Evolutionary conservation across 148 eudicot genomes (phyloP).

Genomic region (Camellia granthamiana): DNA sequence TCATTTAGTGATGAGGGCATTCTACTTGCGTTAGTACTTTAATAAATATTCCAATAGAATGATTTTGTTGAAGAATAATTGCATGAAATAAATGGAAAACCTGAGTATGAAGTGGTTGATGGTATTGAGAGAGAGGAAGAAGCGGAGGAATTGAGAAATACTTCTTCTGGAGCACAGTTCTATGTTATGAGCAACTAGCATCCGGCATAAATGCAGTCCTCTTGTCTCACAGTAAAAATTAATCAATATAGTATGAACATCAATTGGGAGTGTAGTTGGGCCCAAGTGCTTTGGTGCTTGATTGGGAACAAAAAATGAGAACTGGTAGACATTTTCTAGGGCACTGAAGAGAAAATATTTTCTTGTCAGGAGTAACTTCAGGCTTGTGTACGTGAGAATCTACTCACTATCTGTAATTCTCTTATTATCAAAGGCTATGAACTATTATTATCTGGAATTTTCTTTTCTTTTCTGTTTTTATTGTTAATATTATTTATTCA

Average conservation of each 20-base stretch:
- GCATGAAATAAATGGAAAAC: too few species aligned
- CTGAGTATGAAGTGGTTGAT: not conserved
- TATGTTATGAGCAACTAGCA: not conserved
- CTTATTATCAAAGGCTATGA: not conserved
- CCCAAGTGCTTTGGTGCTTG: not conserved
- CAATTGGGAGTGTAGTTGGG: not conserved
- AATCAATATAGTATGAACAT: not conserved
- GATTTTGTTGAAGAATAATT: too few species aligned
- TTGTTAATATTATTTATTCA: not conserved
- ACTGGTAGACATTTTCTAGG: not conserved
- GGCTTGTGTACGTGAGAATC: not conserved
- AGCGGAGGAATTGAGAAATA: not conserved
- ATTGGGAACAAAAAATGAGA: not conserved
- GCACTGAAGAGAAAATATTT: not conserved
- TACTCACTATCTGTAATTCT: too few species aligned
- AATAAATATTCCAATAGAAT: too few species aligned
- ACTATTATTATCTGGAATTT: not conserved
- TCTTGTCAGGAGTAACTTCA: not conserved
- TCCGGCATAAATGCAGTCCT: not conserved
- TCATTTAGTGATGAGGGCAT: too few species aligned
- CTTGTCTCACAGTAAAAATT: not conserved
- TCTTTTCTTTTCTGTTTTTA: not conserved
- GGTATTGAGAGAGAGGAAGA: not conserved
- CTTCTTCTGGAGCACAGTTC: not conserved
- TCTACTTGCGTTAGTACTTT: too few species aligned